A percentile compares a stretch with the other conserved stretches of the same genome.
Conservation (phyloP, 1,139 yeast species). For the Blastobotrys indianensis region DNA sequence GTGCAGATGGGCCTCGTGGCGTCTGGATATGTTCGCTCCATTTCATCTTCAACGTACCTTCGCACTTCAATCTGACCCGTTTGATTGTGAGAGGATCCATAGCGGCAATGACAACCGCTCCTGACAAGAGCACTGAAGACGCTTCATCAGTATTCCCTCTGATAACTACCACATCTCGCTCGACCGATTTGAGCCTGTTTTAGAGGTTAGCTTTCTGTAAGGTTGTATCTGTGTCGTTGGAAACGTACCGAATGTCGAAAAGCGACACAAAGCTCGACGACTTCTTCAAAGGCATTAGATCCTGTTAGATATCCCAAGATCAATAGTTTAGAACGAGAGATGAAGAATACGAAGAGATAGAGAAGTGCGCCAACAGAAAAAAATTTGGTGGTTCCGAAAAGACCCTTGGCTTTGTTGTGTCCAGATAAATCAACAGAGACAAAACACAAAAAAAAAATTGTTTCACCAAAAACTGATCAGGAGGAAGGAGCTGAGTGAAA, state of each 20-base stretch:
- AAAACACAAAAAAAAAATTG: slow-evolving; percentile 5
- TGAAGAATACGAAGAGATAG: too few relatives aligned
- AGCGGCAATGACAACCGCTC: slow-evolving; percentile 71
- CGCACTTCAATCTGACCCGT: slow-evolving; percentile 54
- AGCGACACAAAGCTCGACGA: slow-evolving; percentile 18
- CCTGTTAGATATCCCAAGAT: too few relatives aligned
- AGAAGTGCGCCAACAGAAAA: slow-evolving; percentile 1
- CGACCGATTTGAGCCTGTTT: slow-evolving; percentile 31
- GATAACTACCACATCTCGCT: slow-evolving; percentile 73
- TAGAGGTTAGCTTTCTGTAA: not conserved
- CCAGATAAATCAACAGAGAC: not conserved
- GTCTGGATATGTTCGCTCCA: slow-evolving; percentile 37
- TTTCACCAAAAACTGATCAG: not conserved
- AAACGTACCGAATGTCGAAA: slow-evolving; percentile 25
- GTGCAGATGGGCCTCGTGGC: slow-evolving; percentile 41
- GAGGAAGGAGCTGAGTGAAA: not conserved
- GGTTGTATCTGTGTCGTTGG: not conserved
- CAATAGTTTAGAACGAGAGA: not conserved
- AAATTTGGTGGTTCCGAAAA: not conserved
- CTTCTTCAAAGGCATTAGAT: slow-evolving; percentile 7
- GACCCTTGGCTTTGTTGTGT: not conserved
- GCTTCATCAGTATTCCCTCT: slow-evolving; percentile 79
- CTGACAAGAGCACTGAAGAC: slow-evolving; percentile 66
- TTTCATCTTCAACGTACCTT: slow-evolving; percentile 56
- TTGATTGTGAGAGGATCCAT: slow-evolving; percentile 69